These are phyloP conservation scores for Ophiognomonia clavigignenti-juglandacearum DNA, from an alignment of 2,329 filamentous ascomycete species.

Conservation along the genomic window DNA sequence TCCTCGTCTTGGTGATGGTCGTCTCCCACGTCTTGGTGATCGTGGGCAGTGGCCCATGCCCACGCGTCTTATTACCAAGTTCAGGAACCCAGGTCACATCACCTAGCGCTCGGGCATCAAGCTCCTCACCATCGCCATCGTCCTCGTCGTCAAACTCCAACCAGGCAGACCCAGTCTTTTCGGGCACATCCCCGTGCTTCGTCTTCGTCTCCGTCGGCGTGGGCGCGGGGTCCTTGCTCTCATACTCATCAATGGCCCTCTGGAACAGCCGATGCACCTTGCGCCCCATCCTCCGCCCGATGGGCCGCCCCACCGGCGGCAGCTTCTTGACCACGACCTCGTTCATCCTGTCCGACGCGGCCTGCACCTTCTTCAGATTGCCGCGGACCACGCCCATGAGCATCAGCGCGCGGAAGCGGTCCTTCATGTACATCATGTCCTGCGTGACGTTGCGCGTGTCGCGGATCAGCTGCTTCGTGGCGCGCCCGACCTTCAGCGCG, in stretches of 20 bases:
- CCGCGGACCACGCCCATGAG: neutral
- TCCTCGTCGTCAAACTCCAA: no score
- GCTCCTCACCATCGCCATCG: no score
- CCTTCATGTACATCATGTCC: neutral
- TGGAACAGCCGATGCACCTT: neutral
- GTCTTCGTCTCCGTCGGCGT: no score
- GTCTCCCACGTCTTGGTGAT: no score
- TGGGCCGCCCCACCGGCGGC: neutral
- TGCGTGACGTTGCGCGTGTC: neutral
- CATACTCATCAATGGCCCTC: neutral
- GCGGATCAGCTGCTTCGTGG: neutral
- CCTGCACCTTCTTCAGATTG: neutral
- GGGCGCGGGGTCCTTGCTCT: neutral
- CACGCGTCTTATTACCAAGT: no score
- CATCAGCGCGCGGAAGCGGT: neutral
- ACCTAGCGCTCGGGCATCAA: no score
- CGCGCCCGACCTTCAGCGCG: neutral
- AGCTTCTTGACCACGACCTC: neutral
- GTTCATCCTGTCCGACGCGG: neutral
- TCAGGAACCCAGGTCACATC: no score
- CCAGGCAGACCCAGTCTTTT: no score
- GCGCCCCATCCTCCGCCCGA: neutral
- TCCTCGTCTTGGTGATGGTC: no score
- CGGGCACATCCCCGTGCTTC: no score
- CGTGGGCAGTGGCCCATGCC: no score